Evolutionary conservation across 371 early-diverging fungal species (phyloP), one percentile per base, ranked within the genome.

Genomic region (Rhizopus microsporus): DNA sequence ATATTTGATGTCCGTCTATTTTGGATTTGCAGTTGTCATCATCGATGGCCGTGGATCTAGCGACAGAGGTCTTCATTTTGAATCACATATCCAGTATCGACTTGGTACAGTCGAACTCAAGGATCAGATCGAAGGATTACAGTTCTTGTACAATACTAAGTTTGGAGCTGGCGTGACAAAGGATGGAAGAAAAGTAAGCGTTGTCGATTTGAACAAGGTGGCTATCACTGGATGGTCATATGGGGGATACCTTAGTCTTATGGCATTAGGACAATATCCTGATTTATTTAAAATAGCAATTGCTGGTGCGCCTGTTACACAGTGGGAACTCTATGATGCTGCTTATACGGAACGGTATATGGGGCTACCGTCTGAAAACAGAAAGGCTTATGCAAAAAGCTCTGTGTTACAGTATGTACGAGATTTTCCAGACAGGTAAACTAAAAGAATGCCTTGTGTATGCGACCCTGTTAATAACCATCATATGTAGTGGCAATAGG

Each of bases 291-390:
- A 85, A 56, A 65, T 89, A 48, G 82, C 87, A 0, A 77, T 93
- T 59, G 87, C 90, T 3, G 91, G 91, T 2, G 92, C 93, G 0
- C 93, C 93, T 0, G 91, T 93, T 0, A 86, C 88, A 1, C 77
- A 82, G 15, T 90, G 88, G 88, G 82, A 83, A 43, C 58, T 84
- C 33, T 90, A 93, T 60, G 90, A 91, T 71, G 76, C 88, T 8
- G 91, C 90, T 0, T 91, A 93, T 55, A 87, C 90, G 4, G 93
- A 93, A 61, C 80, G 90, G 3, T 91, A 90, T 56, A 82, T 93
- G 81, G 90, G 90, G 0, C 56, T 86, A 1, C 81, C 82, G 0
- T 46, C 55, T 10, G 81, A 79, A 31, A 81, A 87, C 54, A 54
- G 57, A 15, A 69, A 72, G 13, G 83, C 74, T 0, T 92, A 88